These are phyloP conservation scores for Solanum medicagineum DNA, from an alignment of 257 asterid genomes.

Conservation along the genomic window DNA sequence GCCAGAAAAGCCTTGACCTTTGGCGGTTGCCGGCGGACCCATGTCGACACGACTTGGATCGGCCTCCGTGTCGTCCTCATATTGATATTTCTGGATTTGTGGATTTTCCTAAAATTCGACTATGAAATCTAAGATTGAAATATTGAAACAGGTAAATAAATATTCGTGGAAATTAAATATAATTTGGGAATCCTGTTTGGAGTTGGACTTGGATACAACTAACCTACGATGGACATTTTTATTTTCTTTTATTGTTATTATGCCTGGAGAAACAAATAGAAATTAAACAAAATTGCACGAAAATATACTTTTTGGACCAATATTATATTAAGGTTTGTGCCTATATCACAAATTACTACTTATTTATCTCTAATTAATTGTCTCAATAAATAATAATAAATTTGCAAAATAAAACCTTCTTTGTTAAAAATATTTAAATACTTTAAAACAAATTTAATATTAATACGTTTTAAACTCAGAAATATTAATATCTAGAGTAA, in stretches of 20 bases:
- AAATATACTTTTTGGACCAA: too few species aligned
- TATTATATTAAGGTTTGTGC: too few species aligned
- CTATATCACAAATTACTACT: too few species aligned
- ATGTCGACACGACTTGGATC: conserved; percentile 49
- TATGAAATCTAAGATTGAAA: not conserved
- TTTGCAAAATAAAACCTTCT: not conserved
- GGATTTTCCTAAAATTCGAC: not conserved
- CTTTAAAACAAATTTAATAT: too few species aligned
- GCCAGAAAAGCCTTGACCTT: conserved; percentile 76
- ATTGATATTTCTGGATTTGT: not conserved
- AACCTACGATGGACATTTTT: not conserved
- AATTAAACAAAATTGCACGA: not conserved
- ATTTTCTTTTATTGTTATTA: not conserved
- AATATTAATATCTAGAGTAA: too few species aligned
- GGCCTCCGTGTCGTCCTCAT: conserved; percentile 53
- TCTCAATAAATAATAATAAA: not conserved
- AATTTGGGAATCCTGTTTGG: not conserved
- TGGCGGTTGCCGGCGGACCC: conserved; percentile 82
- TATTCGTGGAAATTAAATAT: not conserved
- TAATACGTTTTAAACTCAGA: too few species aligned
- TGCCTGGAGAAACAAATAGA: not conserved
- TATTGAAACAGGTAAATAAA: not conserved
- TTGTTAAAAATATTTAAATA: not conserved
- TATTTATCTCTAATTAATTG: not conserved
- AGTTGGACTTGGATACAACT: not conserved